Percentiles rank a stretch among this genome's conserved stretches.
These are phyloP conservation scores for Leccinum rimulosum DNA, from an alignment of 768 basidiomycete species.

Conservation along the genomic window DNA sequence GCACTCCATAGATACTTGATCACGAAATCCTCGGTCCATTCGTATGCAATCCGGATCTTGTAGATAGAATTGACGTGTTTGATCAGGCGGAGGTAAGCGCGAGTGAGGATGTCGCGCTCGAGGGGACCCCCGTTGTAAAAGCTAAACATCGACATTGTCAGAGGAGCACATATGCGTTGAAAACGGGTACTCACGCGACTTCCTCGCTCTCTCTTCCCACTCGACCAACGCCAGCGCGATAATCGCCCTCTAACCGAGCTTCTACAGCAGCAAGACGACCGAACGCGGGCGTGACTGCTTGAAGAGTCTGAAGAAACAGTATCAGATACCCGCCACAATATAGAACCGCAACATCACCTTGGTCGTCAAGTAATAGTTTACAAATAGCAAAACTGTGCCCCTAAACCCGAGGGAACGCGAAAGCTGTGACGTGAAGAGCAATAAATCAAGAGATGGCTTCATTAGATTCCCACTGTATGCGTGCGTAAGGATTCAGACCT, in stretches of 20 bases:
- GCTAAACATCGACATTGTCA: conserved; percentile 34
- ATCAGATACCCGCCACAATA: background rate
- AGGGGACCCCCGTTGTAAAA: conserved; percentile 89
- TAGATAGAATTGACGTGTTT: conserved; percentile 91
- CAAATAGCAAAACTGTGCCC: conserved; percentile 78
- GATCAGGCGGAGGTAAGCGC: conserved; percentile 76
- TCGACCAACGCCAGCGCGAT: conserved; percentile 80
- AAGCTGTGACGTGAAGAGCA: conserved; percentile 91
- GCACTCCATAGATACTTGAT: conserved; percentile 93
- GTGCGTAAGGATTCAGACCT: background rate
- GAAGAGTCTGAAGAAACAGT: conserved; percentile 45
- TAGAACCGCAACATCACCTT: conserved; percentile 21
- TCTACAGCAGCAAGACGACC: conserved; percentile 86
- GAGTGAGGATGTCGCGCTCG: conserved; percentile 78
- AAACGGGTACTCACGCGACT: conserved; percentile 62
- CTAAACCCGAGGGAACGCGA: conserved; percentile 80
- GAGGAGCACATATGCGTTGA: background rate
- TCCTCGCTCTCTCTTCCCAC: conserved; percentile 91
- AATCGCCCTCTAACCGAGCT: conserved; percentile 88
- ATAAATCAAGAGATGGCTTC: conserved; percentile 86
- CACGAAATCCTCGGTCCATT: conserved; percentile 96
- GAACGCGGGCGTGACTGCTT: conserved; percentile 89
- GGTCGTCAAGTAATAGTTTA: conserved; percentile 85
- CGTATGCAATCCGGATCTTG: conserved; percentile 90
- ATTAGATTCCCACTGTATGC: conserved; percentile 78